Evolutionary conservation across 352 stramenopile species (phyloP).

Genomic region (Phytophthora podocarpi): DNA sequence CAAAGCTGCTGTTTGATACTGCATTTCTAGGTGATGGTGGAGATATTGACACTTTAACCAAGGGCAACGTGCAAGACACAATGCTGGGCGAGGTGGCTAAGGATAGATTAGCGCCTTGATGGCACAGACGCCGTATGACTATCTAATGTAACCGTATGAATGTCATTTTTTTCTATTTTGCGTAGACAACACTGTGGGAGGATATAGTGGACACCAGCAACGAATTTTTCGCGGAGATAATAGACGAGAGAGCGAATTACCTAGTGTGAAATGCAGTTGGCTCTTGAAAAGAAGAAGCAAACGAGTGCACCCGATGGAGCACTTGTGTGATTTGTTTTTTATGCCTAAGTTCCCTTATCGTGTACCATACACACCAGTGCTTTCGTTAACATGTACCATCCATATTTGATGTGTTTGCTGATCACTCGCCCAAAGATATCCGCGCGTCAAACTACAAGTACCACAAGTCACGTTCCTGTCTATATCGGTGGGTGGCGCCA

Average conservation of each 20-base stretch:
- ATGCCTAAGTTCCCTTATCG: background rate
- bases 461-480: background rate
- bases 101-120: background rate
- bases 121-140: background rate
- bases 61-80: background rate
- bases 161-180: conserved; percentile 2
- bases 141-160: conserved; percentile 6
- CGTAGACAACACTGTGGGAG: background rate
- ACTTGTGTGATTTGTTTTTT: conserved; percentile 7
- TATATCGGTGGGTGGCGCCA: conserved; percentile 10
- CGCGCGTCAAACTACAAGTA: too few relatives aligned
- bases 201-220: conserved; percentile 1
- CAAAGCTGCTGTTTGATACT: background rate
- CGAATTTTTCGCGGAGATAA: conserved; percentile 4
- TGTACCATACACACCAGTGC: background rate
- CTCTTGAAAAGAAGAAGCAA: conserved; percentile 4
- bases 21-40: background rate
- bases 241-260: background rate
- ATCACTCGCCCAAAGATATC: background rate
- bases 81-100: background rate
- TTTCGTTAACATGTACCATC: background rate
- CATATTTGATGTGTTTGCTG: conserved; percentile 1
- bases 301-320: background rate
- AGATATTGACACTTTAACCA: background rate
- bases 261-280: conserved; percentile 3